Percentiles rank a stretch among this genome's conserved stretches.
phyloP scores from a whole-genome alignment of 2,329 filamentous ascomycete genomes.

The Colletotrichum shisoi region DNA sequence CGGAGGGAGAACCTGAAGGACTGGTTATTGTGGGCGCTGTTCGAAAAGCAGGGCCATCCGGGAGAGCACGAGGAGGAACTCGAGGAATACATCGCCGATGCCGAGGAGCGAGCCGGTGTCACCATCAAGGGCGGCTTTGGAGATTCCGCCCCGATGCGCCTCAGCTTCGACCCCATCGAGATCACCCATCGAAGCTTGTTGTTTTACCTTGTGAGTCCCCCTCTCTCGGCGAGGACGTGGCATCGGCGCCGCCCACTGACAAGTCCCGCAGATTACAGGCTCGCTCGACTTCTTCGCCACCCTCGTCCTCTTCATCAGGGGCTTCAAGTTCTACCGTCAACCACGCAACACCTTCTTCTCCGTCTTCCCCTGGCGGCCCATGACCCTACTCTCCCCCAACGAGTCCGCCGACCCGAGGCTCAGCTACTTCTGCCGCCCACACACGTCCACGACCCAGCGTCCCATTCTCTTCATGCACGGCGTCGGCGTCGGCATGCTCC shows the following conservation, averaged over 20 bases:
- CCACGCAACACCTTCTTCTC: conserved; percentile 49
- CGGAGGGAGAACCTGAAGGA: conserved; percentile 71
- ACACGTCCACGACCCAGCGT: conserved; percentile 63
- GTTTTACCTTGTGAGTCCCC: conserved; percentile 65
- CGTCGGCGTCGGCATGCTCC: conserved; percentile 72
- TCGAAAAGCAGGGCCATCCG: conserved; percentile 57
- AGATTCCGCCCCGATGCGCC: conserved; percentile 63
- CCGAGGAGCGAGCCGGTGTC: conserved; percentile 62
- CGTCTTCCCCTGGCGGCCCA: conserved; percentile 67
- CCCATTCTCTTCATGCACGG: conserved; percentile 76
- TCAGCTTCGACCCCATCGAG: conserved; percentile 70
- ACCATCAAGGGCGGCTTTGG: conserved; percentile 64
- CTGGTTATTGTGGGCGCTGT: conserved; percentile 73
- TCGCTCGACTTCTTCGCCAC: conserved; percentile 61
- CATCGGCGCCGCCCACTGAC: conserved; percentile 42
- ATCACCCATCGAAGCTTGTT: conserved; percentile 67
- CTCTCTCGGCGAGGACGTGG: conserved; percentile 43
- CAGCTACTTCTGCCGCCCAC: conserved; percentile 72
- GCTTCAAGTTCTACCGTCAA: conserved; percentile 61
- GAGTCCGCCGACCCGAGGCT: conserved; percentile 60
- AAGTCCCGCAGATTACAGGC: conserved; percentile 29
- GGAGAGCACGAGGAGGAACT: conserved; percentile 53
- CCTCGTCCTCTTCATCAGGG: conserved; percentile 54
- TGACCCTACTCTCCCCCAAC: conserved; percentile 55
- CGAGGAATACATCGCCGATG: conserved; percentile 57